phyloP scores from a whole-genome alignment of 768 basidiomycete species.

The Mycena latifolia region DNA sequence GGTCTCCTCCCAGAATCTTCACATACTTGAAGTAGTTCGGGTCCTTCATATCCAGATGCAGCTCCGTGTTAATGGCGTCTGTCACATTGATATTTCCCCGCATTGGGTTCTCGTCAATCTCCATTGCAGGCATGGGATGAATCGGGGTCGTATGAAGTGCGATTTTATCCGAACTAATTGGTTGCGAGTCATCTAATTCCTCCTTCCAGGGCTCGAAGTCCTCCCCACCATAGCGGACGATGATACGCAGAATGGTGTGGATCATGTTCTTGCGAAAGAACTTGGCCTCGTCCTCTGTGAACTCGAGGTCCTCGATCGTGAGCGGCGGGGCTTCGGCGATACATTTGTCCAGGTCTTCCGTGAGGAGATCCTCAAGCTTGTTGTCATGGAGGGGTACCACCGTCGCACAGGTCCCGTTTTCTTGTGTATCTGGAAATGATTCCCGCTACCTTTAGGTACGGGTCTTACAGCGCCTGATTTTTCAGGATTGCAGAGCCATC shows the following conservation, averaged over 20 bases:
- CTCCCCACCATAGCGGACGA: slow-evolving; percentile 32
- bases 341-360: too few relatives aligned
- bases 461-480: too few relatives aligned
- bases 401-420: too few relatives aligned
- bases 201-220: slow-evolving; percentile 10
- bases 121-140: slow-evolving; percentile 31
- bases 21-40: slow-evolving; percentile 20
- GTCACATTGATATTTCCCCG: slow-evolving; percentile 36
- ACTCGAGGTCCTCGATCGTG: slow-evolving; percentile 33
- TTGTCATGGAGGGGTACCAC: too few relatives aligned
- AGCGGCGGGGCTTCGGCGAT: too few relatives aligned
- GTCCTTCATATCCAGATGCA: slow-evolving; percentile 14
- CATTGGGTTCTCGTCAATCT: slow-evolving; percentile 36
- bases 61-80: slow-evolving; percentile 24
- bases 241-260: slow-evolving; percentile 27
- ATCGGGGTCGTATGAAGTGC: slow-evolving; percentile 22
- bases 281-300: slow-evolving; percentile 26
- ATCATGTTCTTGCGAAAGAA: slow-evolving; percentile 12
- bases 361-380: too few relatives aligned
- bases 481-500: too few relatives aligned
- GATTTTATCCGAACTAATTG: slow-evolving; percentile 24
- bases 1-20: slow-evolving; percentile 34
- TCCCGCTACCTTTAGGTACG: too few relatives aligned
- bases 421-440: too few relatives aligned
- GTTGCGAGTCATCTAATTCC: slow-evolving; percentile 12